A percentile compares a stretch with the other conserved stretches of the same genome.
These are phyloP conservation scores for Cytospora piceicola DNA, from an alignment of 2,329 filamentous ascomycete species.

Conservation along the genomic window DNA sequence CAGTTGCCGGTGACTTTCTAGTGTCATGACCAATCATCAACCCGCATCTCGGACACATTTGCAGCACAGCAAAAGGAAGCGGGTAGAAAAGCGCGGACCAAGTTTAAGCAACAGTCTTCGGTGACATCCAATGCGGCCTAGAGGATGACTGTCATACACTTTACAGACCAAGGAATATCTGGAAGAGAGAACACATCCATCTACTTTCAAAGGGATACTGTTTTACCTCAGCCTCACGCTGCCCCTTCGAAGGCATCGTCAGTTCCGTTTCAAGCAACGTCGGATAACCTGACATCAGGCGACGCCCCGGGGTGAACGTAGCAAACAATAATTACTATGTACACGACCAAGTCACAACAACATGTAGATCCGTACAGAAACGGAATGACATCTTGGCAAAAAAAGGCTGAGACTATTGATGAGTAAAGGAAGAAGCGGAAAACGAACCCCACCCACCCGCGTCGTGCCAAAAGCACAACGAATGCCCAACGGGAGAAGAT, in stretches of 20 bases:
- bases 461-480: slow-evolving; percentile 12
- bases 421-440: neutral
- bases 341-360: too few species aligned
- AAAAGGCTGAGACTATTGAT: neutral
- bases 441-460: slow-evolving; percentile 3
- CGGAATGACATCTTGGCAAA: neutral
- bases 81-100: too few species aligned
- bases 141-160: neutral
- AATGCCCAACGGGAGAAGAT: neutral
- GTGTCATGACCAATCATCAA: slow-evolving; percentile 6
- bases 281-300: neutral
- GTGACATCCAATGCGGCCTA: too few species aligned
- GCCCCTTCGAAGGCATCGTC: neutral
- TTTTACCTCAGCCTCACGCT: slow-evolving; percentile 13
- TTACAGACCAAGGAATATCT: neutral
- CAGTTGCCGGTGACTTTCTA: slow-evolving; percentile 24
- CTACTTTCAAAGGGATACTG: neutral
- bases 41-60: slow-evolving; percentile 27
- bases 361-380: too few species aligned
- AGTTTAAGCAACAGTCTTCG: too few species aligned
- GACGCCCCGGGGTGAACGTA: neutral
- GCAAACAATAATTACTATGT: neutral
- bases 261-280: neutral
- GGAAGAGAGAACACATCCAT: neutral
- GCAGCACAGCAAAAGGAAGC: too few species aligned